Percentiles rank a stretch among this genome's conserved stretches.
Evolutionary conservation across 129 eudicot species (phyloP).

Genomic region (Escallonia rubra): DNA sequence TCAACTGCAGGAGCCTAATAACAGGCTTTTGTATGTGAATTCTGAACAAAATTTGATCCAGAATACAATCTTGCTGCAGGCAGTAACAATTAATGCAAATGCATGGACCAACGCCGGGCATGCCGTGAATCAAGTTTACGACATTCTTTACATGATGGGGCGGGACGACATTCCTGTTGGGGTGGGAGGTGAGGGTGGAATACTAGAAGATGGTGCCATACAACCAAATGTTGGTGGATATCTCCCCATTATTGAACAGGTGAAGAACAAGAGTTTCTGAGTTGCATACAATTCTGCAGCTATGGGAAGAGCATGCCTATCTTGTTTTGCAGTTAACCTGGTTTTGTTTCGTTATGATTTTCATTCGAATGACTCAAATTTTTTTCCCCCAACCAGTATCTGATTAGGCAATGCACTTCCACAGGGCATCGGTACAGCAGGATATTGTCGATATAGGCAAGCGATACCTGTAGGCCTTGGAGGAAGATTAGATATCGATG

Average conservation of each 20-base stretch:
- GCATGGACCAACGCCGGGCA: slow-evolving; percentile 91
- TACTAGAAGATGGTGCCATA: slow-evolving; percentile 58
- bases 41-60: not conserved
- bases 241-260: slow-evolving; percentile 88
- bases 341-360: too few relatives aligned
- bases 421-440: slow-evolving; percentile 67
- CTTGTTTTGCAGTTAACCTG: too few relatives aligned
- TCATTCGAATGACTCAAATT: too few relatives aligned
- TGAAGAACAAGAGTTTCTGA: not conserved
- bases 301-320: too few relatives aligned
- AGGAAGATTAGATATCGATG: slow-evolving; percentile 66
- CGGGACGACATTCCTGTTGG: slow-evolving; percentile 81
- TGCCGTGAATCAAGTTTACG: slow-evolving; percentile 80
- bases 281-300: too few relatives aligned
- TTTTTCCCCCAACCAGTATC: too few relatives aligned
- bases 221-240: slow-evolving; percentile 87
- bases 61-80: slow-evolving; percentile 32
- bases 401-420: too few relatives aligned
- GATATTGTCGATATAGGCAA: slow-evolving; percentile 86
- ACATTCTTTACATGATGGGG: slow-evolving; percentile 86
- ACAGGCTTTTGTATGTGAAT: too few relatives aligned
- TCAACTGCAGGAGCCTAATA: too few relatives aligned
- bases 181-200: slow-evolving; percentile 95
- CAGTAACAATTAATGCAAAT: slow-evolving; percentile 62
- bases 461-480: slow-evolving; percentile 71